Evolutionary conservation across 768 basidiomycete genomes (phyloP).

Genomic region (Austroboletus festivus): DNA sequence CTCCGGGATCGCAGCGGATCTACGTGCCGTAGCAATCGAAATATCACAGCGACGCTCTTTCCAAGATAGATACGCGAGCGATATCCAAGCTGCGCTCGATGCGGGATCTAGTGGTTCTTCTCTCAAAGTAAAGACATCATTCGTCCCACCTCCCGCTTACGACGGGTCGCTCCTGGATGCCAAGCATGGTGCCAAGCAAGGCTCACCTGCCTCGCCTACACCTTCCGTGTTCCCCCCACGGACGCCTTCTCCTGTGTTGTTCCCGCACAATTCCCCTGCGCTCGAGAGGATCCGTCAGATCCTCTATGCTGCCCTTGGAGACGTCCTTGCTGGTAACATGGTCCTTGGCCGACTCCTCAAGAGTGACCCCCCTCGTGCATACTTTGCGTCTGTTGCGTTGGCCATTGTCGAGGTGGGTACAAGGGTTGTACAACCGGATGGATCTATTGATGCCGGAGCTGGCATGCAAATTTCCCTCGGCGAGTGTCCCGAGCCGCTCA

Average conservation of each 20-base stretch:
- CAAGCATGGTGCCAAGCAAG: conserved; percentile 10
- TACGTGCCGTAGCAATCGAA: conserved; percentile 84
- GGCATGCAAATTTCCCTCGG: conserved; percentile 52
- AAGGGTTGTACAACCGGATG: conserved; percentile 44
- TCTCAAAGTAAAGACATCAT: conserved; percentile 50
- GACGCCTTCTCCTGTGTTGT: conserved; percentile 47
- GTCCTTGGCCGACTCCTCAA: conserved; percentile 54
- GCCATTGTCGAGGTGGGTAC: conserved; percentile 71
- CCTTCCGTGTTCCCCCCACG: conserved; percentile 37
- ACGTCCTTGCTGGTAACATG: conserved; percentile 56
- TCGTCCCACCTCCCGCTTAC: conserved; percentile 71
- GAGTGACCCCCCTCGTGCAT: conserved; percentile 68
- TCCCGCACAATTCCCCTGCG: conserved; percentile 39
- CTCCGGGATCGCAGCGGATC: conserved; percentile 68
- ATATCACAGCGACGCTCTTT: conserved; percentile 82
- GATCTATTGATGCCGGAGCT: conserved; percentile 46
- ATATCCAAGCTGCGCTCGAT: conserved; percentile 78
- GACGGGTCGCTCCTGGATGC: conserved; percentile 30
- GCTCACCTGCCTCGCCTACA: conserved; percentile 16
- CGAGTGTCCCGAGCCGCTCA: conserved; percentile 60
- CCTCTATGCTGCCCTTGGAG: conserved; percentile 76
- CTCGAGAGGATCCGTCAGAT: conserved; percentile 85
- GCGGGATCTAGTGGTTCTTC: conserved; percentile 41
- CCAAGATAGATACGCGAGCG: conserved; percentile 72
- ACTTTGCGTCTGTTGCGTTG: conserved; percentile 72